These are phyloP conservation scores for Aspergillus neoniger DNA, from an alignment of 2,329 filamentous ascomycete species.

Conservation along the genomic window DNA sequence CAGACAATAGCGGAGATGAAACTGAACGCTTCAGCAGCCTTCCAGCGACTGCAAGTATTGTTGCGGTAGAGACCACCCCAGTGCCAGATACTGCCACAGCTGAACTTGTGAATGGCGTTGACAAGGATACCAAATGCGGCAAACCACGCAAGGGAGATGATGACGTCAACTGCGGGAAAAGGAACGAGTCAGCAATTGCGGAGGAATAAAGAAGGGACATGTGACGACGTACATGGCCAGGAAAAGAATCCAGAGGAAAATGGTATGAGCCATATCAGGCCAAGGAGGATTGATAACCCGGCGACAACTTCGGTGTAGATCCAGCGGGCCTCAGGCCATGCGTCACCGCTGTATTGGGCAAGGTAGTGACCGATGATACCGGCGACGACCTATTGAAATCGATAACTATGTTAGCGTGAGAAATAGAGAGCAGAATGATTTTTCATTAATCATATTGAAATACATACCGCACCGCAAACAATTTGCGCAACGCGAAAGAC, in stretches of 20 bases:
- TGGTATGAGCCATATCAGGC: slow-evolving; percentile 71
- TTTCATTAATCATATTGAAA: not conserved
- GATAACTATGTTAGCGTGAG: not conserved
- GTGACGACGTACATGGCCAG: slow-evolving; percentile 56
- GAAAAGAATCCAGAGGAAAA: slow-evolving; percentile 67
- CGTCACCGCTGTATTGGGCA: slow-evolving; percentile 50
- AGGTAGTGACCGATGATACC: slow-evolving; percentile 70
- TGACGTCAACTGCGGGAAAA: slow-evolving; percentile 56
- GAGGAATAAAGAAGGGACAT: not conserved
- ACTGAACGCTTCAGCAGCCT: slow-evolving; percentile 69
- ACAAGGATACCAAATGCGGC: slow-evolving; percentile 67
- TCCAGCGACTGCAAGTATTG: slow-evolving; percentile 67
- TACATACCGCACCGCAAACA: slow-evolving; percentile 66
- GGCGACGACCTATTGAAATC: slow-evolving; percentile 54
- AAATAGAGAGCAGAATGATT: not conserved
- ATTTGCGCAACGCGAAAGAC: slow-evolving; percentile 65
- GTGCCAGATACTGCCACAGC: slow-evolving; percentile 60
- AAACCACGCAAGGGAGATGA: slow-evolving; percentile 72
- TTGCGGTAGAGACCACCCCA: slow-evolving; percentile 58
- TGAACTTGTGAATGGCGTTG: slow-evolving; percentile 53
- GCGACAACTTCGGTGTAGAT: slow-evolving; percentile 76
- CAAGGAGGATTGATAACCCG: slow-evolving; percentile 67
- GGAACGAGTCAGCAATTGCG: slow-evolving; percentile 1
- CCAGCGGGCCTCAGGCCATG: slow-evolving; percentile 63
- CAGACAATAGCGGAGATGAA: slow-evolving; percentile 72